Conservation (phyloP, 805 yeast genomes). For the Pichia scutulata region DNA sequence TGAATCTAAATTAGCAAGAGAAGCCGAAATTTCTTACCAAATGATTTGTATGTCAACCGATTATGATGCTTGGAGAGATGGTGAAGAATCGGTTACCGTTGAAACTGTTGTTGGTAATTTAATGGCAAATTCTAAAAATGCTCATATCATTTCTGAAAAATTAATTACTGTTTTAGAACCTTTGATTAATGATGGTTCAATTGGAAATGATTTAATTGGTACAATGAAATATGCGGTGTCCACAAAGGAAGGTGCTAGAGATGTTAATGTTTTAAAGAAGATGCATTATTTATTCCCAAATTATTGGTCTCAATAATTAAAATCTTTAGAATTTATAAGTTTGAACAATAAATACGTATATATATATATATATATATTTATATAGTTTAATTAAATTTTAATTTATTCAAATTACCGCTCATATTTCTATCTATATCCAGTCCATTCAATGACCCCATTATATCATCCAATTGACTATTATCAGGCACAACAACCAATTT, state of each 20-base stretch:
- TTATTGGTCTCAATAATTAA: slow-evolving; percentile 64
- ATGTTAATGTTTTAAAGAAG: slow-evolving; percentile 63
- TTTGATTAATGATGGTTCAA: slow-evolving; percentile 47
- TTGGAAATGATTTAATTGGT: slow-evolving; percentile 68
- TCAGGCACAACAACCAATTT: slow-evolving; percentile 1
- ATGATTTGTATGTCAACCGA: slow-evolving; percentile 99
- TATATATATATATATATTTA: no score
- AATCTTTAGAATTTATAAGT: background rate
- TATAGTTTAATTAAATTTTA: background rate
- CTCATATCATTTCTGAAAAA: slow-evolving; percentile 65
- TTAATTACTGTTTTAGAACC: slow-evolving; percentile 61
- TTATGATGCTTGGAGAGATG: slow-evolving; percentile 97
- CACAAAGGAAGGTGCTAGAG: slow-evolving; percentile 67
- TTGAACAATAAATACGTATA: no score
- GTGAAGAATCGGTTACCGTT: slow-evolving; percentile 95
- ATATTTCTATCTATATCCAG: background rate
- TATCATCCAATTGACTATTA: slow-evolving; percentile 1
- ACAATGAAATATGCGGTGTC: slow-evolving; percentile 75
- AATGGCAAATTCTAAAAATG: slow-evolving; percentile 80
- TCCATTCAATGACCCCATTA: slow-evolving; percentile 5
- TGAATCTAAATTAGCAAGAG: slow-evolving; percentile 95
- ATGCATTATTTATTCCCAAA: slow-evolving; percentile 89
- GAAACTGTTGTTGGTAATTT: slow-evolving; percentile 91
- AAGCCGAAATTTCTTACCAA: slow-evolving; percentile 94
- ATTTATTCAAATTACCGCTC: background rate